Conservation (phyloP, 169 alveolate genomes). For the Sarcocystis neurona region DNA sequence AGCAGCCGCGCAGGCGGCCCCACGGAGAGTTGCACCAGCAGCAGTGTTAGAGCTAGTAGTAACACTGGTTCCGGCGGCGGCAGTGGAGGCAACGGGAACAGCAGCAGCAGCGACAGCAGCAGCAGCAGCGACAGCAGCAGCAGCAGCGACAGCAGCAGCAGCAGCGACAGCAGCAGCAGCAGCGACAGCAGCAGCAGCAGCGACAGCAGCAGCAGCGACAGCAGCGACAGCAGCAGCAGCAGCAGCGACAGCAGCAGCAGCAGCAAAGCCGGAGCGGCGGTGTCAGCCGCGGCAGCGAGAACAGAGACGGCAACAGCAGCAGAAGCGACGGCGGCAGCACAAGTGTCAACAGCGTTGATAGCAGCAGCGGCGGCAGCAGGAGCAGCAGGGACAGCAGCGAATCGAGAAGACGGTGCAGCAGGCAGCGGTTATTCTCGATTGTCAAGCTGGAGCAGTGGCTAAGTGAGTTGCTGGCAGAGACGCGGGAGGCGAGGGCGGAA, state of each 20-base stretch:
- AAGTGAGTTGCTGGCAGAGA: background rate
- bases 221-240: background rate
- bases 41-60: no score
- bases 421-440: background rate
- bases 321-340: background rate
- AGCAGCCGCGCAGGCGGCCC: no score
- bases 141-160: no score
- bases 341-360: no score
- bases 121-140: background rate
- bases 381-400: no score
- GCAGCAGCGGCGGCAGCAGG: background rate
- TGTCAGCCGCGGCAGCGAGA: background rate
- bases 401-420: no score
- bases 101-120: background rate
- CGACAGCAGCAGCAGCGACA: background rate
- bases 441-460: background rate
- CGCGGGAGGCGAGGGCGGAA: no score
- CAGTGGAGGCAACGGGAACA: no score
- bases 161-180: background rate
- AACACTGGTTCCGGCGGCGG: no score
- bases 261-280: background rate
- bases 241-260: background rate
- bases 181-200: background rate
- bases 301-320: background rate
- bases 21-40: no score